Percentiles rank a stretch among this genome's conserved stretches.
Conservation (phyloP, 345 rosid species). For the Syzygium jambos region DNA sequence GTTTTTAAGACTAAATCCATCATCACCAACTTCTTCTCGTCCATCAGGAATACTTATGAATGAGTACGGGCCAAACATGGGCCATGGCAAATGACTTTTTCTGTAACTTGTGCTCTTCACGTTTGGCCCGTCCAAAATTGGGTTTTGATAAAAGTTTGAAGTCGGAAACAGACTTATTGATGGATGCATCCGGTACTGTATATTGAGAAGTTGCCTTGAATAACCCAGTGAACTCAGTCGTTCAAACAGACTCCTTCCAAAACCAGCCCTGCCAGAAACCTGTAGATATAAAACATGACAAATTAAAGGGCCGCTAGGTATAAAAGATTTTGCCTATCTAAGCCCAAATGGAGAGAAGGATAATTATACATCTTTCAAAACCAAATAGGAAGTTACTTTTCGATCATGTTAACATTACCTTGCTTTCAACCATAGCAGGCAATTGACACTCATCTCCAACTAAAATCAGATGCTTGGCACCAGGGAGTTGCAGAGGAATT, state of each 20-base stretch:
- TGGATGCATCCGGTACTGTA: slow-evolving; percentile 82
- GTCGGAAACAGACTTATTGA: slow-evolving; percentile 54
- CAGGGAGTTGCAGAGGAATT: slow-evolving; percentile 38
- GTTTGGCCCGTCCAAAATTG: slow-evolving; percentile 33
- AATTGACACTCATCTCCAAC: slow-evolving; percentile 46
- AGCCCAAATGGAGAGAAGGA: not conserved
- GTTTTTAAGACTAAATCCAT: not conserved
- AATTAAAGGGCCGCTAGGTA: not conserved
- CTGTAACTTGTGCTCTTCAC: slow-evolving; percentile 19
- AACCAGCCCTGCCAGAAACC: slow-evolving; percentile 26
- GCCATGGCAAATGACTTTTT: slow-evolving; percentile 18
- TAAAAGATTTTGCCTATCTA: not conserved
- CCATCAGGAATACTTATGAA: slow-evolving; percentile 37
- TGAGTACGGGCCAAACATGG: slow-evolving; percentile 43
- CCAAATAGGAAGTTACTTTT: not conserved
- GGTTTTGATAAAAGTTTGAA: slow-evolving; percentile 28
- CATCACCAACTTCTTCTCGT: slow-evolving; percentile 22
- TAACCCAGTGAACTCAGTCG: slow-evolving; percentile 41
- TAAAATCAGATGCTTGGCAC: slow-evolving; percentile 28
- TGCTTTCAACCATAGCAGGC: slow-evolving; percentile 38
- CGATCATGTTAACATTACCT: slow-evolving; percentile 11
- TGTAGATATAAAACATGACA: not conserved
- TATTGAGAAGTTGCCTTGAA: slow-evolving; percentile 35
- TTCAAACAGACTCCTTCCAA: slow-evolving; percentile 65
- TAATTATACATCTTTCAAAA: not conserved